Evolutionary conservation across 768 basidiomycete species (phyloP).

Genomic region (Kwoniella pini): DNA sequence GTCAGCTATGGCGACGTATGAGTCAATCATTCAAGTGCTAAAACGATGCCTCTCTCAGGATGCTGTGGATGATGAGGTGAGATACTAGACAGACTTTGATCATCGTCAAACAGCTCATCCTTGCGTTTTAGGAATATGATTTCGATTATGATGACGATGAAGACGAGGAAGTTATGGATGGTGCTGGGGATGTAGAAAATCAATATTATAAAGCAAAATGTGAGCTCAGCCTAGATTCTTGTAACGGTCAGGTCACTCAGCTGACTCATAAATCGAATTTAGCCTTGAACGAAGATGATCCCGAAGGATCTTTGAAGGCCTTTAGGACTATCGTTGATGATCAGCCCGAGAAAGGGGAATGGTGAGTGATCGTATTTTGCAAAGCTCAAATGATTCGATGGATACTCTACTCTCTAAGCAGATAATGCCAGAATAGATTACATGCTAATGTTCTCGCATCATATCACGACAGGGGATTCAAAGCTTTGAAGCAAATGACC

Average conservation of each 20-base stretch:
- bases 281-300: slow-evolving; percentile 93
- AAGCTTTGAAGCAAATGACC: slow-evolving; percentile 94
- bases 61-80: slow-evolving; percentile 55
- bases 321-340: slow-evolving; percentile 88
- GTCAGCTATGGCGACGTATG: not conserved
- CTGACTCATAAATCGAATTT: slow-evolving; percentile 1
- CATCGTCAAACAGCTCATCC: not conserved
- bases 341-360: slow-evolving; percentile 84
- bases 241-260: no score
- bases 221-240: no score
- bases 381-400: no score
- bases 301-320: slow-evolving; percentile 86
- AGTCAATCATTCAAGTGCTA: slow-evolving; percentile 7
- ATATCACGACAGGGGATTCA: slow-evolving; percentile 82
- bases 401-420: no score
- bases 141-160: slow-evolving; percentile 93
- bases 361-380: slow-evolving; percentile 64
- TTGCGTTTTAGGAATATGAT: slow-evolving; percentile 71
- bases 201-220: slow-evolving; percentile 98
- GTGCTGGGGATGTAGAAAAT: slow-evolving; percentile 89
- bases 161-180: slow-evolving; percentile 62
- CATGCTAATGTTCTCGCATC: no score
- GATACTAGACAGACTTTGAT: not conserved
- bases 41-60: slow-evolving; percentile 31
- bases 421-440: no score